These are phyloP conservation scores for Ochromonas danica DNA, from an alignment of 108 stramenopile species.

Conservation along the genomic window DNA sequence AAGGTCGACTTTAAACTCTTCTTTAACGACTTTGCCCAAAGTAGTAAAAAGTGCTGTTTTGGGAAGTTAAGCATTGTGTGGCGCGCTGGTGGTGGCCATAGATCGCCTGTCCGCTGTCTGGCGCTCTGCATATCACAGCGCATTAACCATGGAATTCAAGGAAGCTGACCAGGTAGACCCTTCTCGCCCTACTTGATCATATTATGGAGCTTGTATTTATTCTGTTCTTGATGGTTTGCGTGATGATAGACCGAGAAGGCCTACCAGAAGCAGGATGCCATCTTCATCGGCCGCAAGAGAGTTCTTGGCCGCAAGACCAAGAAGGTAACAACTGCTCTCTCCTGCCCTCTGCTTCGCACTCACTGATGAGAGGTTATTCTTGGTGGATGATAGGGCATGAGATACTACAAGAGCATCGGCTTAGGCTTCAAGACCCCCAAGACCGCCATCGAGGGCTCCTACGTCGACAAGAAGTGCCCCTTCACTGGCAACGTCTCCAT, in stretches of 20 bases:
- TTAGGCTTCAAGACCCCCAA: slow-evolving; percentile 99
- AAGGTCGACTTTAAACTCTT: no score
- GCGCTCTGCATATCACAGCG: no score
- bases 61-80: no score
- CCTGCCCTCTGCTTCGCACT: not conserved
- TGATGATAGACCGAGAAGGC: slow-evolving; percentile 84
- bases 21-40: no score
- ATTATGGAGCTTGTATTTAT: not conserved
- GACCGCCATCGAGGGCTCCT: slow-evolving; percentile 86
- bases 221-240: not conserved
- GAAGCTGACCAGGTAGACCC: slow-evolving; percentile 32
- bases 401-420: slow-evolving; percentile 90
- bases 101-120: no score
- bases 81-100: no score
- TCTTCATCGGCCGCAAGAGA: slow-evolving; percentile 96
- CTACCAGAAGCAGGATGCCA: slow-evolving; percentile 98
- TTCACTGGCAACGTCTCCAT: slow-evolving; percentile 93
- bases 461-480: slow-evolving; percentile 99
- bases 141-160: slow-evolving; percentile 10
- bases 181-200: no score
- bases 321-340: slow-evolving; percentile 49
- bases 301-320: slow-evolving; percentile 66
- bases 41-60: no score
- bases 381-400: slow-evolving; percentile 69
- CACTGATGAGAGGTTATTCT: not conserved